Evolutionary conservation across 2,329 filamentous ascomycete species (phyloP), one percentile per base, ranked within the genome.

Genomic region (Fusarium burgessii): DNA sequence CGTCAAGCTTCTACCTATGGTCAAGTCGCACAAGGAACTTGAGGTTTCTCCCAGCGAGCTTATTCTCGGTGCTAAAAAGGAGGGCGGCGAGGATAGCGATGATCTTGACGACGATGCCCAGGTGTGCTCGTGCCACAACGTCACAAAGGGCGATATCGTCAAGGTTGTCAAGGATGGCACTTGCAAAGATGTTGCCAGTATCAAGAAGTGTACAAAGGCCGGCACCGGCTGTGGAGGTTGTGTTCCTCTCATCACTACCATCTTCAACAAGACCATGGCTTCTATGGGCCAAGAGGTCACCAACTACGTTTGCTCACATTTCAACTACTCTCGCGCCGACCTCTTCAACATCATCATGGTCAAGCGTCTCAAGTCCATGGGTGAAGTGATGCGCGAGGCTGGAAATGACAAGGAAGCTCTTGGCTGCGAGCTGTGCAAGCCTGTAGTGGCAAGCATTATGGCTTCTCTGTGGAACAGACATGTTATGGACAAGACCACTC

Each of bases 91-190:
- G 14, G 92, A 94, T 32, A 90, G 85, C 2, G 93, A 93, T 72
- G 93, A 97, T 75, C 86, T 97, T 71, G 88, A 91, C 54, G 93
- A 96, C 74, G 93, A 96, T 77, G 93, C 93, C 0, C 95, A 97
- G 78, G 92, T 97, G 67, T 97, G 94, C 80, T 96, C 93, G 3
- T 97, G 94, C 75, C 94, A 97, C 84, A 97, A 97, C 78, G 94
- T 97, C 43, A 91, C 90, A 27, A 97, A 97, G 79, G 92, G 92
- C 18, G 93, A 95, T 74, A 85, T 97, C 1, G 89, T 91, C 46
- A 87, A 87, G 7, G 84, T 84, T 4, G 88, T 95, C 78, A 95
- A 95, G 74, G 89, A 92, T 57, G 94, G 93, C 41, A 90, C 87
- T 5, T 97, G 93, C 85, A 96, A 92, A 78, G 92, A 92, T 29